Evolutionary conservation across 495 filamentous ascomycete genomes (phyloP).

Genomic region (Penicillium mononematosum): DNA sequence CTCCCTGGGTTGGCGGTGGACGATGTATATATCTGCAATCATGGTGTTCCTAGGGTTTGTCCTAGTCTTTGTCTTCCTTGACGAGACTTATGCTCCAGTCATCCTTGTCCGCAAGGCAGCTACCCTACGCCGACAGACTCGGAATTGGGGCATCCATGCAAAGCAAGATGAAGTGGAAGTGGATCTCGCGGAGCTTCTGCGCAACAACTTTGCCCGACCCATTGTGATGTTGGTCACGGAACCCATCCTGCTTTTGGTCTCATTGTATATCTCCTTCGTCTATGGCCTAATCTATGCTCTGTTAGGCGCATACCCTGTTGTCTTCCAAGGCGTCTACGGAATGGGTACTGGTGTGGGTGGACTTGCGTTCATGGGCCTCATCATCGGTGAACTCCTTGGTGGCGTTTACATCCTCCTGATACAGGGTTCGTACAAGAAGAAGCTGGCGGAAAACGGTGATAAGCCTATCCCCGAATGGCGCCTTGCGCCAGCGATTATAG

Average conservation of each 20-base stretch:
- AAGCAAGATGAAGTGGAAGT: conserved; percentile 48
- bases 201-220: conserved; percentile 43
- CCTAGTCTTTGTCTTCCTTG: conserved; percentile 27
- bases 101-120: conserved; percentile 40
- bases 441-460: conserved; percentile 28
- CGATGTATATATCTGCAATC: conserved; percentile 41
- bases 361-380: conserved; percentile 34
- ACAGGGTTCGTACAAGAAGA: conserved; percentile 25
- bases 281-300: conserved; percentile 39
- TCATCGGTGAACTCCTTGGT: conserved; percentile 29
- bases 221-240: conserved; percentile 44
- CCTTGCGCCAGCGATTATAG: conserved; percentile 44
- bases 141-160: conserved; percentile 49
- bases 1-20: conserved; percentile 49
- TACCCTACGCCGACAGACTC: conserved; percentile 38
- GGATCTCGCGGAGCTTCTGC: conserved; percentile 34
- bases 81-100: conserved; percentile 41
- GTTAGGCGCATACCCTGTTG: conserved; percentile 33
- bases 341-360: conserved; percentile 31
- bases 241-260: conserved; percentile 44
- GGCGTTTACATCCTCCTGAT: conserved; percentile 24
- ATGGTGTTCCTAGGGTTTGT: conserved; percentile 29
- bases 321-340: conserved; percentile 32
- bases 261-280: conserved; percentile 43
- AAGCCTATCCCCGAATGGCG: conserved; percentile 37